phyloP scores from a whole-genome alignment of 768 basidiomycete genomes.

The Mycena maculata region DNA sequence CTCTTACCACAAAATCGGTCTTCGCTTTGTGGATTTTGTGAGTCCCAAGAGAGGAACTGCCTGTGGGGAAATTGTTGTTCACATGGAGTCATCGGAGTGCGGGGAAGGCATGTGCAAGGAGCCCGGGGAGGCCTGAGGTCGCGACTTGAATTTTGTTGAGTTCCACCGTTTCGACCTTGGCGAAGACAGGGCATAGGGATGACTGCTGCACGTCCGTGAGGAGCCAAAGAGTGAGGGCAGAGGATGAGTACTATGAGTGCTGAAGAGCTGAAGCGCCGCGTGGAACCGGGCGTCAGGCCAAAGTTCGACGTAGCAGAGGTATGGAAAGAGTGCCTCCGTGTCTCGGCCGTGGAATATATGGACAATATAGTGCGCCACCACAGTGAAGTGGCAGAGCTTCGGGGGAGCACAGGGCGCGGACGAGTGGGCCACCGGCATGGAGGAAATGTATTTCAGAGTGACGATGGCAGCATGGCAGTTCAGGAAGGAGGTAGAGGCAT shows the following conservation, averaged over 20 bases:
- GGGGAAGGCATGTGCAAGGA: constrained; percentile 18
- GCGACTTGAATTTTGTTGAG: not conserved
- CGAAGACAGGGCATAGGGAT: constrained; percentile 7
- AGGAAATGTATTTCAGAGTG: constrained; percentile 25
- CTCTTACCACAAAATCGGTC: not conserved
- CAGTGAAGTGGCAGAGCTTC: not conserved
- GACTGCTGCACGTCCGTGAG: not conserved
- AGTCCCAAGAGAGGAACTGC: not conserved
- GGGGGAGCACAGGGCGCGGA: not conserved
- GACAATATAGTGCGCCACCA: constrained; percentile 21
- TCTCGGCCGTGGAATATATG: not conserved
- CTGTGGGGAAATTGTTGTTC: not conserved
- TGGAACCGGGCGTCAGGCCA: constrained; percentile 4
- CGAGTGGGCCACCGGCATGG: not conserved
- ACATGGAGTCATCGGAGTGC: constrained; percentile 7
- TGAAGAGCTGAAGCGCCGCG: constrained; percentile 9
- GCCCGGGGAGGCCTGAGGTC: not conserved
- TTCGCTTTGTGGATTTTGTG: not conserved
- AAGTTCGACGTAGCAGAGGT: constrained; percentile 8
- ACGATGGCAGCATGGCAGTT: constrained; percentile 19
- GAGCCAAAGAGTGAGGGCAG: not conserved
- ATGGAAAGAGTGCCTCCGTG: not conserved
- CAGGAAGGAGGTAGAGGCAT: constrained; percentile 10
- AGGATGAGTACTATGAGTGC: not conserved
- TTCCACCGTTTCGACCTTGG: not conserved